Conservation (phyloP, 331 rosid genomes). For the Spiraea crenata region DNA sequence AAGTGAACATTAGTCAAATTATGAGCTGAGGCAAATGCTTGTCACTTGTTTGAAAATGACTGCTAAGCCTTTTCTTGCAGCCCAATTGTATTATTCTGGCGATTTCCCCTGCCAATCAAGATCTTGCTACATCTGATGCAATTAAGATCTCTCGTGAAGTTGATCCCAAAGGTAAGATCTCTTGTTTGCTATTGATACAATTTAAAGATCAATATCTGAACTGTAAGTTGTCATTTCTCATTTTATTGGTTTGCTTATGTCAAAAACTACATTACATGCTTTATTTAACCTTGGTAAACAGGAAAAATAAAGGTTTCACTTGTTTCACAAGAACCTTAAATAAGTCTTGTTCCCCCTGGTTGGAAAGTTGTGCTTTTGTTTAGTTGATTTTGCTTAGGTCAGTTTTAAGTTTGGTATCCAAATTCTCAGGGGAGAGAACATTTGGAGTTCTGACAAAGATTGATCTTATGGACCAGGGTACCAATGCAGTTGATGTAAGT, state of each 20-base stretch:
- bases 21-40: background rate
- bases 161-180: conserved; percentile 43
- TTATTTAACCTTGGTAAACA: background rate
- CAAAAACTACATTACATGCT: background rate
- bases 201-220: background rate
- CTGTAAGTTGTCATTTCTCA: background rate
- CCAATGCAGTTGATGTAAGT: conserved; percentile 55
- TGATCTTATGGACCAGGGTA: conserved; percentile 59
- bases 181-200: background rate
- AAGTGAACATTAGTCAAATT: background rate
- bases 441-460: conserved; percentile 55
- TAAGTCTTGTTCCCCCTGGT: background rate
- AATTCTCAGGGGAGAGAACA: conserved; percentile 46
- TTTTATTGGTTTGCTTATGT: background rate
- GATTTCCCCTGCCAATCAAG: conserved; percentile 57
- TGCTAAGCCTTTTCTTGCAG: conserved; percentile 29
- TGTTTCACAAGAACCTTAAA: background rate
- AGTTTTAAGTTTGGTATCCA: background rate
- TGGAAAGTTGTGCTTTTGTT: background rate
- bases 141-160: conserved; percentile 56
- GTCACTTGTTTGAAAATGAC: background rate
- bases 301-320: background rate
- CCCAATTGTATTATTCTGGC: conserved; percentile 56
- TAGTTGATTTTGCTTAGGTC: background rate
- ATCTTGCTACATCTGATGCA: conserved; percentile 58